These are phyloP conservation scores for Gyromitra esculenta DNA, from an alignment of 2,329 filamentous ascomycete genomes.

Conservation along the genomic window DNA sequence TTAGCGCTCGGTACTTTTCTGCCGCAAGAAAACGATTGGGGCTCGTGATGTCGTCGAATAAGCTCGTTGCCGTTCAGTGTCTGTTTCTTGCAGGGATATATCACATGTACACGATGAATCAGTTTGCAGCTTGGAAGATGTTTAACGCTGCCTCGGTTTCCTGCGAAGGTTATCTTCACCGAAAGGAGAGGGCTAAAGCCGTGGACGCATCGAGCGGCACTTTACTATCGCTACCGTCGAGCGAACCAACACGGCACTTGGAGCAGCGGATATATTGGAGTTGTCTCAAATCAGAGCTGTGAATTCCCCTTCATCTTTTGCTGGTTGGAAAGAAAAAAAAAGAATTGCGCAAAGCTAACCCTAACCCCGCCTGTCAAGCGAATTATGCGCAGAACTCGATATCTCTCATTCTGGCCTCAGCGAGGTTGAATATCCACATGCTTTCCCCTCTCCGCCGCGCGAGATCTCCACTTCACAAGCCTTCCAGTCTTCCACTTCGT, in stretches of 20 bases:
- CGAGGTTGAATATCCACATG: constrained; percentile 58
- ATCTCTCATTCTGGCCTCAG: constrained; percentile 52
- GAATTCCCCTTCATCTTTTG: constrained; percentile 15
- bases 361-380: constrained; percentile 36
- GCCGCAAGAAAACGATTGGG: constrained; percentile 59
- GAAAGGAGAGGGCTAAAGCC: constrained; percentile 41
- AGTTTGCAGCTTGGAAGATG: constrained; percentile 58
- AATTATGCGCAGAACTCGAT: constrained; percentile 53
- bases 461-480: constrained; percentile 51
- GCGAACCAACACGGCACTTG: constrained; percentile 53
- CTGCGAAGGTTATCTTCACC: constrained; percentile 53
- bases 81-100: constrained; percentile 59
- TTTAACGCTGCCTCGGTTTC: constrained; percentile 59
- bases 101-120: constrained; percentile 60
- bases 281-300: constrained; percentile 60
- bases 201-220: constrained; percentile 18
- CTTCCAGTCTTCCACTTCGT: constrained; percentile 46
- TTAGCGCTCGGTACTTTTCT: constrained; percentile 58
- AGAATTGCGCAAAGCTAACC: constrained; percentile 27
- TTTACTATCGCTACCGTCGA: constrained; percentile 56
- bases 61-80: constrained; percentile 58
- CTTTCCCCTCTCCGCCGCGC: constrained; percentile 58
- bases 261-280: constrained; percentile 60
- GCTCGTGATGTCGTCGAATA: constrained; percentile 57
- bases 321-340: background rate